Percentiles rank a stretch among this genome's conserved stretches.
Conservation (phyloP, 2,329 filamentous ascomycete genomes). For the Neonectria hederae region DNA sequence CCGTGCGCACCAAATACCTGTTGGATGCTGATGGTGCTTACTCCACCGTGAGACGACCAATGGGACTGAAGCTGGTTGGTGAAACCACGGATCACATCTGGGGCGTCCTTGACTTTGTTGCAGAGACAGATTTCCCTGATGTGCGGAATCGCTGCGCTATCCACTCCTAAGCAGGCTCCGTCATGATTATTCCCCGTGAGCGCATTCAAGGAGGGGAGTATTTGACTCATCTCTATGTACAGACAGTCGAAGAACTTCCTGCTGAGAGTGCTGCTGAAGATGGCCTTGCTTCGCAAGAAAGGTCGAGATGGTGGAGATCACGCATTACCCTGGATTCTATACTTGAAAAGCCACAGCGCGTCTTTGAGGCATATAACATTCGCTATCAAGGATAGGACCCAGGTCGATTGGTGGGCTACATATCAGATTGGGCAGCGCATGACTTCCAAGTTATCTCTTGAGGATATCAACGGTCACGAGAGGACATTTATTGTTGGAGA, state of each 20-base stretch:
- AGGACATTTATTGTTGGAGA: slow-evolving; percentile 75
- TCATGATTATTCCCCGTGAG: slow-evolving; percentile 41
- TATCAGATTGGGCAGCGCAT: slow-evolving; percentile 71
- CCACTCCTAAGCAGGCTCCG: slow-evolving; percentile 32
- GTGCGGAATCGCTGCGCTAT: slow-evolving; percentile 40
- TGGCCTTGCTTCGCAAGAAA: background rate
- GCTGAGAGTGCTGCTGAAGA: background rate
- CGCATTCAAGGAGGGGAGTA: slow-evolving; percentile 26
- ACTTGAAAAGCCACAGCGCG: slow-evolving; percentile 54
- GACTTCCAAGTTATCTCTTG: slow-evolving; percentile 53
- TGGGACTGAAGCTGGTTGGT: slow-evolving; percentile 37
- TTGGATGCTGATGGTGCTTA: slow-evolving; percentile 38
- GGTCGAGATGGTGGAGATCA: slow-evolving; percentile 7
- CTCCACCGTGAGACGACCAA: slow-evolving; percentile 32
- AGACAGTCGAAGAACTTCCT: slow-evolving; percentile 15
- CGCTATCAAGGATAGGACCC: slow-evolving; percentile 45
- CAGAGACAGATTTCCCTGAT: slow-evolving; percentile 40
- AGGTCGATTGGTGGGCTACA: slow-evolving; percentile 37
- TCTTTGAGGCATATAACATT: slow-evolving; percentile 62
- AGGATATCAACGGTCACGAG: slow-evolving; percentile 62
- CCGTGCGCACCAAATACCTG: slow-evolving; percentile 14
- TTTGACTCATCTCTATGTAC: slow-evolving; percentile 36
- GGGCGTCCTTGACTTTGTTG: slow-evolving; percentile 39
- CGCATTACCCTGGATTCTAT: slow-evolving; percentile 55
- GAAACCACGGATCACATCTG: slow-evolving; percentile 41